These are phyloP conservation scores for Aspergillus fructus DNA, from an alignment of 2,329 filamentous ascomycete species.

Conservation along the genomic window DNA sequence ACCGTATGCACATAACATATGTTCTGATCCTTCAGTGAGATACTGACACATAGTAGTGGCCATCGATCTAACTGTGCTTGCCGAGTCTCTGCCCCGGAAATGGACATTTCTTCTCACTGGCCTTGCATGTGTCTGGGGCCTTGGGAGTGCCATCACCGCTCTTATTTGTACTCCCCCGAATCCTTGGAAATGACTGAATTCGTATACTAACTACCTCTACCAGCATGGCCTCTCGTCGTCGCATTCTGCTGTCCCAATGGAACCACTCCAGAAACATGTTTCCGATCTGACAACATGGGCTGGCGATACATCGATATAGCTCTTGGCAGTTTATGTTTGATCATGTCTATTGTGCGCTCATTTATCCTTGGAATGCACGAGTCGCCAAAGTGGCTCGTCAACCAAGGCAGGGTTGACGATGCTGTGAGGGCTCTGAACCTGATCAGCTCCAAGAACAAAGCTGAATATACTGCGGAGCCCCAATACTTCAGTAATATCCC, in stretches of 20 bases:
- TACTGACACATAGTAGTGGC: slow-evolving; percentile 19
- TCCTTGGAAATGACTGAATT: no score
- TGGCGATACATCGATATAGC: slow-evolving; percentile 56
- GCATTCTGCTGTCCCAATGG: slow-evolving; percentile 29
- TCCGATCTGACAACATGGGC: slow-evolving; percentile 27
- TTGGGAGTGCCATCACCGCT: slow-evolving; percentile 30
- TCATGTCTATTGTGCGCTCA: slow-evolving; percentile 54
- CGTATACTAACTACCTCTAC: no score
- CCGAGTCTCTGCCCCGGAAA: not conserved
- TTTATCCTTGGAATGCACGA: slow-evolving; percentile 55
- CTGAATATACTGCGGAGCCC: not conserved
- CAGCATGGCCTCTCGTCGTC: slow-evolving; percentile 30
- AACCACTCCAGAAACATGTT: slow-evolving; percentile 23
- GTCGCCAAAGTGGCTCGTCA: slow-evolving; percentile 58
- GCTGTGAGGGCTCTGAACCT: slow-evolving; percentile 43
- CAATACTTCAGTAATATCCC: not conserved
- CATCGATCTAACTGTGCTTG: not conserved
- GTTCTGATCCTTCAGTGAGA: no score
- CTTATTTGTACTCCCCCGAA: not conserved
- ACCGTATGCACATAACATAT: slow-evolving; percentile 11
- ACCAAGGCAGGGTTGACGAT: slow-evolving; percentile 53
- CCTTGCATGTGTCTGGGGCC: slow-evolving; percentile 25
- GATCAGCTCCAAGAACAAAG: not conserved
- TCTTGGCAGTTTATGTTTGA: slow-evolving; percentile 54
- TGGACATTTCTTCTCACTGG: not conserved